phyloP scores from a whole-genome alignment of 2,329 filamentous ascomycete genomes.

The Fusarium sp. region DNA sequence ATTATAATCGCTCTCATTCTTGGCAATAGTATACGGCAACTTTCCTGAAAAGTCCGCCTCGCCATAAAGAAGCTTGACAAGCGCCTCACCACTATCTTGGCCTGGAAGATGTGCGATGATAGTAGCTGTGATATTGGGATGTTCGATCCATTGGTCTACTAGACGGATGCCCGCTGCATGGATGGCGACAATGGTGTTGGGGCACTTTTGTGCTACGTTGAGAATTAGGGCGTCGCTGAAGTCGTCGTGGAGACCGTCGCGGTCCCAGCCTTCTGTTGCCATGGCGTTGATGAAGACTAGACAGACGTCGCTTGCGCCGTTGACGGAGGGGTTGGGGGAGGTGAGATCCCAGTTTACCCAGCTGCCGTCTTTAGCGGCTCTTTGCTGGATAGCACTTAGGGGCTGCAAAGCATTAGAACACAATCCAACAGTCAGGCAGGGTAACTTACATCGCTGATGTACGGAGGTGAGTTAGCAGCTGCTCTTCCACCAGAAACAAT shows the following conservation, averaged over 20 bases:
- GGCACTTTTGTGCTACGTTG: constrained; percentile 69
- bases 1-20: constrained; percentile 62
- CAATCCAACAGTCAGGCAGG: accelerated
- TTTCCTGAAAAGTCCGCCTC: constrained; percentile 65
- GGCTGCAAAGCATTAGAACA: constrained; percentile 23
- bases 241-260: constrained; percentile 74
- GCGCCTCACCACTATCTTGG: constrained; percentile 70
- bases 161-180: constrained; percentile 72
- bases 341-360: constrained; percentile 62
- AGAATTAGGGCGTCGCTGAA: constrained; percentile 69
- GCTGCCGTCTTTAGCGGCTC: constrained; percentile 64
- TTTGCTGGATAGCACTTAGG: constrained; percentile 60
- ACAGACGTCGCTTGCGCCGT: constrained; percentile 68
- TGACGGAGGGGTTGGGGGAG: constrained; percentile 50
- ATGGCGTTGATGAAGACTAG: constrained; percentile 86
- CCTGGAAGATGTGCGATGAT: constrained; percentile 73
- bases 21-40: constrained; percentile 71
- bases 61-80: constrained; percentile 69
- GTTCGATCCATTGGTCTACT: constrained; percentile 72
- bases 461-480: constrained; percentile 61
- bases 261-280: constrained; percentile 80
- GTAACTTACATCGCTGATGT: constrained; percentile 58
- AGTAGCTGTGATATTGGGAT: constrained; percentile 72
- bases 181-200: constrained; percentile 71
- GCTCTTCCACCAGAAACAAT: constrained; percentile 64